These are phyloP conservation scores for Naganishia albida DNA, from an alignment of 1,284 basidiomycete genomes.

Conservation along the genomic window DNA sequence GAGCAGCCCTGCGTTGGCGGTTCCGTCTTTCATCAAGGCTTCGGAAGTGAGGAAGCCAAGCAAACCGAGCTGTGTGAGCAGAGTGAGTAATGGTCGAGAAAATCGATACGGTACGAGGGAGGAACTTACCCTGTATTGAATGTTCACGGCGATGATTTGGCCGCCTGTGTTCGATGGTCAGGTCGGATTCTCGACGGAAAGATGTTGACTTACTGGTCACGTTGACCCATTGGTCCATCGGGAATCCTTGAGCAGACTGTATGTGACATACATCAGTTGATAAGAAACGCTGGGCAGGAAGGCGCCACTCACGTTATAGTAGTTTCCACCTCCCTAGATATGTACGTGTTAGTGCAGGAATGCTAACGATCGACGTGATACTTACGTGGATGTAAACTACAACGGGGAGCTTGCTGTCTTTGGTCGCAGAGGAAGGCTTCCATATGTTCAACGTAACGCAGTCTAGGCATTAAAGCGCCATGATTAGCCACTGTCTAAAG, in stretches of 20 bases:
- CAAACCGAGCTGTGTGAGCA: constrained; percentile 1
- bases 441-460: constrained; percentile 29
- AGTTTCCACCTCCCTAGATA: constrained; percentile 26
- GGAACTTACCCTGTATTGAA: constrained; percentile 35
- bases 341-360: background rate
- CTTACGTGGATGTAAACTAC: constrained; percentile 29
- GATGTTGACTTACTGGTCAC: constrained; percentile 25
- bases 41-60: constrained; percentile 32
- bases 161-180: constrained; percentile 12
- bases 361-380: background rate
- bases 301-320: constrained; percentile 13
- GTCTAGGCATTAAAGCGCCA: background rate
- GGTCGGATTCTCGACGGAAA: background rate
- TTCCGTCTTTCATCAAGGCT: constrained; percentile 29
- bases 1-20: constrained; percentile 52
- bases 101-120: background rate
- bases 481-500: background rate
- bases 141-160: constrained; percentile 33
- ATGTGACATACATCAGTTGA: background rate
- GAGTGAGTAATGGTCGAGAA: background rate
- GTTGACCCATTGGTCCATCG: constrained; percentile 33
- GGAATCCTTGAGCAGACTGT: constrained; percentile 34
- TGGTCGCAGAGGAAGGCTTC: constrained; percentile 6
- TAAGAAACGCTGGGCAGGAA: too few relatives aligned
- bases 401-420: constrained; percentile 26